phyloP scores from a whole-genome alignment of 129 eudicot genomes.

The Flaveria sonorensis region DNA sequence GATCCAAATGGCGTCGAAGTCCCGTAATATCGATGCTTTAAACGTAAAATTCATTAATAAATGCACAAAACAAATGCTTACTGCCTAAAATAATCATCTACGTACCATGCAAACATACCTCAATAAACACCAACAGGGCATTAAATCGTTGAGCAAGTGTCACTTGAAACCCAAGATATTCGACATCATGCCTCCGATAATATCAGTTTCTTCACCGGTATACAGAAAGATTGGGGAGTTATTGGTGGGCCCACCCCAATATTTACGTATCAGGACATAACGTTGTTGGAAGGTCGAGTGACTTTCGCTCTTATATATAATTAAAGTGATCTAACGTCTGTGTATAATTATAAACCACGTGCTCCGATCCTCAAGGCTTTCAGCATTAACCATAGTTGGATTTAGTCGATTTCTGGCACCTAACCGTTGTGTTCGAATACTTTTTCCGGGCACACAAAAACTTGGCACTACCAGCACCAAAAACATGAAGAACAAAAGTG shows the following conservation, averaged over 20 bases:
- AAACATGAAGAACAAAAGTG: neutral
- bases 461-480: neutral
- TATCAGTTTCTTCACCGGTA: slow-evolving; percentile 1
- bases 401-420: neutral
- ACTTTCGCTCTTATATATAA: slow-evolving; percentile 26
- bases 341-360: slow-evolving; percentile 31
- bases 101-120: slow-evolving; percentile 21
- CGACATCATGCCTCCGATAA: slow-evolving; percentile 11
- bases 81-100: neutral
- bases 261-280: slow-evolving; percentile 12
- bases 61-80: neutral
- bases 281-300: slow-evolving; percentile 35
- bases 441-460: slow-evolving; percentile 20
- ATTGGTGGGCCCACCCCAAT: slow-evolving; percentile 30
- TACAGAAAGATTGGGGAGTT: slow-evolving; percentile 32
- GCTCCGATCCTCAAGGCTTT: neutral
- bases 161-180: neutral
- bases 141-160: slow-evolving; percentile 30
- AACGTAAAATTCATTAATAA: neutral
- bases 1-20: slow-evolving; percentile 44
- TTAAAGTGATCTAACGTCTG: slow-evolving; percentile 40
- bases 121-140: slow-evolving; percentile 28
- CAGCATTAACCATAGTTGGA: neutral
- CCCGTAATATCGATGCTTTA: slow-evolving; percentile 42
- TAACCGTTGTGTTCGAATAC: slow-evolving; percentile 14